Base-by-base conservation (phyloP, 192 early-diverging fungal species). In the Linnemannia exigua region DNA sequence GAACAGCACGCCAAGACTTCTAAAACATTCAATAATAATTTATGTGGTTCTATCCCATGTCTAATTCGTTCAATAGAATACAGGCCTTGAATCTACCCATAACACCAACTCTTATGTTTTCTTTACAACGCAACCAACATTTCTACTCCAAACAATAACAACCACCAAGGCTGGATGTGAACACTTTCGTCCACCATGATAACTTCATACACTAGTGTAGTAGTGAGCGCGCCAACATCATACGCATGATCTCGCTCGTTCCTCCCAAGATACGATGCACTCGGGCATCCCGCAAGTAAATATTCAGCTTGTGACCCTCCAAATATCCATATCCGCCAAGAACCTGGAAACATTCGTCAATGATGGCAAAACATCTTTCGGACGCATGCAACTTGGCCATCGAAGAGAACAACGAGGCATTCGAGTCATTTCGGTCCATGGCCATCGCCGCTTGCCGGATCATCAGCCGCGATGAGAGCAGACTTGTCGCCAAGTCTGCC, bases 241-340 rank as follows among this genome's bases (percentile, higher is more conserved):
- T 83, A 16, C 88, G 82, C 92, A 93, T 93, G 17, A 93, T 79
- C 72, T 93, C 90, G 81, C 88, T 93, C 1, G 92, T 92, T 16
- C 91, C 91, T 66, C 92, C 92, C 17, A 93, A 80, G 70, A 93
- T 93, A 38, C 90, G 89, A 81, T 93, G 90, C 16, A 93, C 92
- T 14, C 92, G 80, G 9, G 90, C 38, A 54, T 92, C 92, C 1
- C 92, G 87, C 63, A 90, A 46, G 74, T 90, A 92, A 67, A 92
- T 89, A 66, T 92, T 90, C 15, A 93, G 83, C 58, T 89, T 84
- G 76, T 92, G 90, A 72, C 89, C 89, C 81, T 93, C 89, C 80
- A 92, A 69, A 84, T 93, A 93, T 37, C 92, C 91, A 46, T 90
- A 93, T 70, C 91, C 91, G 28, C 91, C 91, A 58, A 90, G 90